Evolutionary conservation across 108 stramenopile genomes (phyloP).

Genomic region (Nannochloropsis salina): DNA sequence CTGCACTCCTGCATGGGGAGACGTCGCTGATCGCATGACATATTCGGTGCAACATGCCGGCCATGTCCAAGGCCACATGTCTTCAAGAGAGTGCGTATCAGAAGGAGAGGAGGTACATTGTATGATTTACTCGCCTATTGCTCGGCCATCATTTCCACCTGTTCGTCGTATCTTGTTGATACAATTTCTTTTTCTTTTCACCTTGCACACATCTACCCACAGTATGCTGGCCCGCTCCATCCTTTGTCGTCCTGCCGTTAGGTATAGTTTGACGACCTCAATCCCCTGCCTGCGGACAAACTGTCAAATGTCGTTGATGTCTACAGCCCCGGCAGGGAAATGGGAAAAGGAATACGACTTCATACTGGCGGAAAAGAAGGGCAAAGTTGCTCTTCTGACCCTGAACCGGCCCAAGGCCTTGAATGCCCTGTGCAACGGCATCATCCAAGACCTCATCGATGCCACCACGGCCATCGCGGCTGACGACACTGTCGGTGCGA

Average conservation of each 20-base stretch:
- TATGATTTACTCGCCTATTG: no score
- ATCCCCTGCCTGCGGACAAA: background rate
- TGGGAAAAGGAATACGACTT: slow-evolving; percentile 56
- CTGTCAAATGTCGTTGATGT: background rate
- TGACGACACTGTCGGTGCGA: slow-evolving; percentile 70
- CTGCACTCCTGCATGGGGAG: no score
- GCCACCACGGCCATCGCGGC: slow-evolving; percentile 66
- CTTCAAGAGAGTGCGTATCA: no score
- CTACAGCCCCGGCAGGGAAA: background rate
- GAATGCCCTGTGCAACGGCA: slow-evolving; percentile 85
- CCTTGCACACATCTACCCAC: background rate
- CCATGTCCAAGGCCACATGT: no score
- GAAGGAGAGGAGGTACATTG: no score
- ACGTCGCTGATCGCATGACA: no score
- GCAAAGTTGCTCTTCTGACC: slow-evolving; percentile 72
- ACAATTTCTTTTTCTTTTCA: no score
- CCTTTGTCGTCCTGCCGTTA: background rate
- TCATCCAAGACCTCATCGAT: slow-evolving; percentile 68
- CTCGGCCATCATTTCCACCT: no score
- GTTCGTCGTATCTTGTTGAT: no score
- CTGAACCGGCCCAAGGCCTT: slow-evolving; percentile 89
- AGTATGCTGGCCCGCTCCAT: slow-evolving; percentile 3
- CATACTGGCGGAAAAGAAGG: slow-evolving; percentile 62
- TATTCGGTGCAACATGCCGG: no score
- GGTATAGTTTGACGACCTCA: background rate